phyloP scores from a whole-genome alignment of 2,329 filamentous ascomycete genomes.

The Fusarium verticillioides region DNA sequence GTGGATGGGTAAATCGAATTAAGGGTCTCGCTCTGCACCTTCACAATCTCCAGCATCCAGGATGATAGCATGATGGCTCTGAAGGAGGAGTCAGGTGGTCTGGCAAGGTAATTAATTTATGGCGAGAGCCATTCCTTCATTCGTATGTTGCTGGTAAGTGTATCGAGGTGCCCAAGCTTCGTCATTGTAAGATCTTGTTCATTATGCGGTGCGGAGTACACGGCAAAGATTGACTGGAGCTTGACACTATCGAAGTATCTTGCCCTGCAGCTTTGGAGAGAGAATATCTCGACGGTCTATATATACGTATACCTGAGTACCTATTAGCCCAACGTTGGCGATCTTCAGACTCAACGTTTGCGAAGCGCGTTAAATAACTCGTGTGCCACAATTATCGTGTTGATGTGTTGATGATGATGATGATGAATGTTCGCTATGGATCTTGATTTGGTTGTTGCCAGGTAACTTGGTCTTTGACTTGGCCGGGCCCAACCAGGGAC shows the following conservation, averaged over 20 bases:
- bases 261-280: not conserved
- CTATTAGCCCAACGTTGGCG: not conserved
- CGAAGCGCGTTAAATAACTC: slow-evolving; percentile 12
- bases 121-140: not conserved
- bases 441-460: slow-evolving; percentile 18
- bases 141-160: not conserved
- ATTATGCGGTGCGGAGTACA: not conserved
- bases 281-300: slow-evolving; percentile 4
- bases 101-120: not conserved
- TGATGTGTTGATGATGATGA: slow-evolving; percentile 15
- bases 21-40: slow-evolving; percentile 35
- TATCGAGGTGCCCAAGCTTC: not conserved
- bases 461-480: slow-evolving; percentile 1
- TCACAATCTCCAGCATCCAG: slow-evolving; percentile 37
- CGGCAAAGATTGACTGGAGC: not conserved
- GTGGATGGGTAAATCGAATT: slow-evolving; percentile 37
- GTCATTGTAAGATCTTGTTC: slow-evolving; percentile 3
- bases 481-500: slow-evolving; percentile 14
- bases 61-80: slow-evolving; percentile 14
- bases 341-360: slow-evolving; percentile 20
- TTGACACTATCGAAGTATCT: slow-evolving; percentile 15
- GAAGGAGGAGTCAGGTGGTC: not conserved
- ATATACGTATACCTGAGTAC: not conserved
- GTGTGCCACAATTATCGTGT: not conserved
- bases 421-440: not conserved